These are phyloP conservation scores for Suhomyces ambrosiae DNA, from an alignment of 1,139 yeast species.

Conservation along the genomic window DNA sequence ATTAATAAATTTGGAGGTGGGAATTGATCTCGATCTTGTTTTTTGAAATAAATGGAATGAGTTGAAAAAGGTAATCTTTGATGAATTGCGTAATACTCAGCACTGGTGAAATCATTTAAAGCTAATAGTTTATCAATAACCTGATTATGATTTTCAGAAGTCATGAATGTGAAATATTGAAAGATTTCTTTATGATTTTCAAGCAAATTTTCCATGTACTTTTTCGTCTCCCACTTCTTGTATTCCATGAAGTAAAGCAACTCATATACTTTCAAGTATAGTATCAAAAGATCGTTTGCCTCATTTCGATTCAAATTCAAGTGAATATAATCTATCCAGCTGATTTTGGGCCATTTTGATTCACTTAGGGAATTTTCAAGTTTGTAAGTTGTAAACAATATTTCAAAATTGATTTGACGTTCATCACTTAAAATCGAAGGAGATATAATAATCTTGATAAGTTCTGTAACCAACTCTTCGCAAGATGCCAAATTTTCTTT, in stretches of 20 bases:
- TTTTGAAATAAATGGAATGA: constrained; percentile 19
- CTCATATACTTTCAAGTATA: constrained; percentile 41
- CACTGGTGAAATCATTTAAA: constrained; percentile 33
- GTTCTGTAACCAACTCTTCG: constrained; percentile 19
- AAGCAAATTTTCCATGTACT: not conserved
- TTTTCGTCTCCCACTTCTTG: not conserved
- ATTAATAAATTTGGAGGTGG: not conserved
- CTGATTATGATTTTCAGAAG: not conserved
- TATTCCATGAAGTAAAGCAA: constrained; percentile 15
- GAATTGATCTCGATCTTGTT: not conserved
- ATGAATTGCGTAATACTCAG: constrained; percentile 35
- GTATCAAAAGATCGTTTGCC: constrained; percentile 28
- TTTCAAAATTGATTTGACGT: constrained; percentile 27
- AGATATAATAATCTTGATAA: constrained; percentile 13
- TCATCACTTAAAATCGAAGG: constrained; percentile 20
- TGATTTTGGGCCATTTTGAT: constrained; percentile 38
- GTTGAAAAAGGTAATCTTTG: constrained; percentile 27
- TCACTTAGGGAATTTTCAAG: constrained; percentile 34
- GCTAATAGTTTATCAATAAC: constrained; percentile 16
- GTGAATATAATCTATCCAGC: constrained; percentile 41
- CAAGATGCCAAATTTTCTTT: constrained; percentile 6
- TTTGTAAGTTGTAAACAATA: constrained; percentile 30
- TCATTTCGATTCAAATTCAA: constrained; percentile 30
- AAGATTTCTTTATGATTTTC: constrained; percentile 10
- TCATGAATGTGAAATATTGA: constrained; percentile 14